Conservation (phyloP, 2,329 filamentous ascomycete genomes). For the Neonectria sp. region DNA sequence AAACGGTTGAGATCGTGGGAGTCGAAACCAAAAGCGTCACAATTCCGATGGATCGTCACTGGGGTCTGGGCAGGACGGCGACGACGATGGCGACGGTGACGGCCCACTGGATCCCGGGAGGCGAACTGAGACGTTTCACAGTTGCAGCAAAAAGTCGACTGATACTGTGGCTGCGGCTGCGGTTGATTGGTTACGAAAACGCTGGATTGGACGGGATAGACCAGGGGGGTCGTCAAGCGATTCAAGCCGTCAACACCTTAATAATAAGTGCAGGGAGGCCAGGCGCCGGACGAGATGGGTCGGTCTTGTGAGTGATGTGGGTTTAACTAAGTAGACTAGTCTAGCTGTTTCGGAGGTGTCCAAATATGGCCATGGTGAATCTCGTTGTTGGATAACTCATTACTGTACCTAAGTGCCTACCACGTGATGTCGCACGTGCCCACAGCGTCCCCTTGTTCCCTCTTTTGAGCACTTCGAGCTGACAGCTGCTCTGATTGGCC, state of each 20-base stretch:
- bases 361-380: not conserved
- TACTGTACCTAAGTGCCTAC: not conserved
- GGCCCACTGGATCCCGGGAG: constrained; percentile 34
- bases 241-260: not conserved
- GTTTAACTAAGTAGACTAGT: not conserved
- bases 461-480: not conserved
- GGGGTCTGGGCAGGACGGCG: constrained; percentile 11
- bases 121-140: constrained; percentile 60
- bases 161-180: constrained; percentile 31
- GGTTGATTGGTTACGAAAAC: constrained; percentile 39
- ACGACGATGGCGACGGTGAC: constrained; percentile 41
- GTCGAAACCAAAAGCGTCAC: constrained; percentile 49
- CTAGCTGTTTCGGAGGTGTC: constrained; percentile 2
- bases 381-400: not conserved
- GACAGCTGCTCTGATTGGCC: constrained; percentile 38
- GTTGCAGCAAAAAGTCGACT: constrained; percentile 54
- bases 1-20: constrained; percentile 30
- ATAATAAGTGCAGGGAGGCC: not conserved
- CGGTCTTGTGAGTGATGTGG: not conserved
- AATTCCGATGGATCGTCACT: constrained; percentile 32
- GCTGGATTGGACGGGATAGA: constrained; percentile 3
- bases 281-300: not conserved
- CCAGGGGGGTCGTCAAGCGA: not conserved
- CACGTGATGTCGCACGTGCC: constrained; percentile 17
- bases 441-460: not conserved